Conservation (phyloP, 2,329 filamentous ascomycete species). For the Ophiostoma perfectum region DNA sequence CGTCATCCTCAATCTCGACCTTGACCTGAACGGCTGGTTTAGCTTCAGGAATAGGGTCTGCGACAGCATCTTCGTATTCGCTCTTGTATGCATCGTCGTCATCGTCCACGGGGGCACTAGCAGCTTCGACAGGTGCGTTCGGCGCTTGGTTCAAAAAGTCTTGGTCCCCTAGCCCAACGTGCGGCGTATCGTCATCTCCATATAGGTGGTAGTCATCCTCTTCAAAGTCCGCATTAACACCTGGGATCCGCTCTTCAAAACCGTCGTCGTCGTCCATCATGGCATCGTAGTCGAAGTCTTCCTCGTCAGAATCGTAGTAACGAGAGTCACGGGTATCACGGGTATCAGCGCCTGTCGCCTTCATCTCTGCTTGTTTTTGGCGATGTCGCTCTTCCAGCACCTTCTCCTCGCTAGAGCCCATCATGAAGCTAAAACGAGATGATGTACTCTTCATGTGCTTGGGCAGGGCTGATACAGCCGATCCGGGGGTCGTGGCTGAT, state of each 20-base stretch:
- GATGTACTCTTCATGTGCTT: constrained; percentile 70
- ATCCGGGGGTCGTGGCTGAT: constrained; percentile 19
- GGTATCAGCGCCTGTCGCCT: constrained; percentile 34
- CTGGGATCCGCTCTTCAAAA: constrained; percentile 62
- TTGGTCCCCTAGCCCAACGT: background rate
- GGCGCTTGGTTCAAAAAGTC: background rate
- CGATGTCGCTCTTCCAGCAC: constrained; percentile 68
- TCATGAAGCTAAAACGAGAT: constrained; percentile 76
- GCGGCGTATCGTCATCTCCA: constrained; percentile 27
- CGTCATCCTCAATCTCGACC: constrained; percentile 26
- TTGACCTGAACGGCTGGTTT: constrained; percentile 22
- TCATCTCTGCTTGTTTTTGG: constrained; percentile 59
- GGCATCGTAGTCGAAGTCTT: constrained; percentile 55
- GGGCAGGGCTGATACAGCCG: constrained; percentile 42
- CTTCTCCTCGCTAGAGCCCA: constrained; percentile 61
- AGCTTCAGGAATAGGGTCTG: constrained; percentile 4
- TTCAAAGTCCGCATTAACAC: constrained; percentile 40
- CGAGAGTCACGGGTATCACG: constrained; percentile 48
- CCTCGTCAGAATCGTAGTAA: constrained; percentile 59
- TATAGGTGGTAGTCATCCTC: constrained; percentile 42
- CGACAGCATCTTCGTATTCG: background rate
- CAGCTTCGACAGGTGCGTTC: constrained; percentile 44
- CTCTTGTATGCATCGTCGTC: background rate
- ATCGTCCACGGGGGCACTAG: constrained; percentile 31
- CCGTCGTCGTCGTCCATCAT: constrained; percentile 63